These are phyloP conservation scores for Rhodotorula kratochvilovae DNA, from an alignment of 768 basidiomycete genomes.

Conservation along the genomic window DNA sequence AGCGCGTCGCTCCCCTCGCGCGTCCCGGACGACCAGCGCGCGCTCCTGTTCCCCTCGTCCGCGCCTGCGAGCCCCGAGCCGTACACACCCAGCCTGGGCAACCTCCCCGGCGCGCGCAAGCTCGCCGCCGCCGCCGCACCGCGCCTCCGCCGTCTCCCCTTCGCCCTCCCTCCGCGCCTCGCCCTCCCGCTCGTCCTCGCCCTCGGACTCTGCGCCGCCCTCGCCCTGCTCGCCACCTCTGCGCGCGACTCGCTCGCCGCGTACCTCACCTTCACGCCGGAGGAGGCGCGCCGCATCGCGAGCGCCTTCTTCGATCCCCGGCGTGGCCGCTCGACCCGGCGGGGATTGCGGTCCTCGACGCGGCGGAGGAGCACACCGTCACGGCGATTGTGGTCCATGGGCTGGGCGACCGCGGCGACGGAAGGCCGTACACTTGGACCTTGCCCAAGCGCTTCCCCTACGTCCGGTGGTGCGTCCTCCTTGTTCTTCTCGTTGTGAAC, in stretches of 20 bases:
- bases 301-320: background rate
- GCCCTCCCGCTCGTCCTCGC: background rate
- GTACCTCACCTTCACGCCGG: background rate
- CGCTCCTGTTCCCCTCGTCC: too few species aligned
- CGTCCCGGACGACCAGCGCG: too few species aligned
- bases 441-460: slow-evolving; percentile 1
- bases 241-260: background rate
- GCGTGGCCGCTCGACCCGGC: background rate
- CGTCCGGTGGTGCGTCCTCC: slow-evolving; percentile 14
- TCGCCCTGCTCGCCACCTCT: background rate
- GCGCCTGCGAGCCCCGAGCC: too few species aligned
- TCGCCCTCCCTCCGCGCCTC: background rate
- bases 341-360: background rate
- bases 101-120: background rate
- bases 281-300: background rate
- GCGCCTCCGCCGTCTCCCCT: background rate
- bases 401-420: background rate
- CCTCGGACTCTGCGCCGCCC: background rate
- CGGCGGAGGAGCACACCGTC: slow-evolving; percentile 4
- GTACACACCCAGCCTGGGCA: background rate
- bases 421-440: slow-evolving; percentile 7
- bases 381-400: slow-evolving; percentile 26
- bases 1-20: too few species aligned
- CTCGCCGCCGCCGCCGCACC: too few species aligned
- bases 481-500: too few species aligned